Evolutionary conservation across 129 eudicot genomes (phyloP), one percentile per base, ranked within the genome.

Genomic region (Lactuca sativa): DNA sequence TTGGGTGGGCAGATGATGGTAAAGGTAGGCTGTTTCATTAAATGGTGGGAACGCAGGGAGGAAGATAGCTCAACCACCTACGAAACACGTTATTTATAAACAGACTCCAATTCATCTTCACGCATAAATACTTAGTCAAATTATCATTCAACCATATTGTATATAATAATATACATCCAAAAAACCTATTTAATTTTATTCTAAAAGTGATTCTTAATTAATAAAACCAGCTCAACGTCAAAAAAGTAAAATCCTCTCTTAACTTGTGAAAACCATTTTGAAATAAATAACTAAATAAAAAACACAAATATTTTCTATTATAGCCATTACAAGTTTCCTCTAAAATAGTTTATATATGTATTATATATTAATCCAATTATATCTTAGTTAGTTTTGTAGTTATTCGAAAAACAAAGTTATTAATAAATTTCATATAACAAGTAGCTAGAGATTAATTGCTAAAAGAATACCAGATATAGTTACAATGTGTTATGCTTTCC

Each of bases 51-150:
- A 47, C 52, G 52, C 44, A 60, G 65, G 47, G 64, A 21, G 59
- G 60, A 65, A 71, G 74, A 81, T 82, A 62, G 90, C 80, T 85
- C 90, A 85, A 85, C 90, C 53, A 85, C 86, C 86, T 67, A 7
- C 17, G 18, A 69, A 56, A 76, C 38, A 18, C 62, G 21, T 36
- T 37, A 68, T 55, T 17, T 53, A 12, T 15, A 30, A 51, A 60
- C 44, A 47, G 71, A 41, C 47, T 47, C 15, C 44, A 73, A 63
- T 65, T 30, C 58, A 47, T 65, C 57, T 47, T 47, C 10, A 65
- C 69, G 13, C 69, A 67, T 52, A 67, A 33, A 9, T 17, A 12
- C 37, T 17, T 56, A 18, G 74, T 56, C 74, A 69, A 69, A 56
- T 36, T 36, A 25, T 38, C 16, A 69, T 69, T 38, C 52, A 12